Percentiles rank a stretch among this genome's conserved stretches.
These are phyloP conservation scores for Aspergillus pseudoterreus DNA, from an alignment of 2,329 filamentous ascomycete genomes.

Conservation along the genomic window DNA sequence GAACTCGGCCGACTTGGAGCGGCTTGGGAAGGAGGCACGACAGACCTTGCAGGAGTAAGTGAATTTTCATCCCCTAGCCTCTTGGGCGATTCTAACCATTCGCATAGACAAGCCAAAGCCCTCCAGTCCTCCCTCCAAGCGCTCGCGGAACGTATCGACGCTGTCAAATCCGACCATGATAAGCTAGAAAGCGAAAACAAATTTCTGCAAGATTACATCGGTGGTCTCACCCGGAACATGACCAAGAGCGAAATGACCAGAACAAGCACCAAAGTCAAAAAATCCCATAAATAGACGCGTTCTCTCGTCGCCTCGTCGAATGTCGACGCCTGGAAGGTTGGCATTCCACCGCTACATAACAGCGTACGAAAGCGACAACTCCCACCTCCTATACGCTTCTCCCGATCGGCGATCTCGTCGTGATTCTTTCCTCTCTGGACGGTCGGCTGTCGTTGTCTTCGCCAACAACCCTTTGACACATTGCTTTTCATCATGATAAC, in stretches of 20 bases:
- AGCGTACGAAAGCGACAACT: background rate
- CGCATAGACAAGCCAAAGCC: slow-evolving; percentile 72
- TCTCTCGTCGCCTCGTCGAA: slow-evolving; percentile 1
- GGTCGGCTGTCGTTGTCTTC: too few relatives aligned
- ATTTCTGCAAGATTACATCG: slow-evolving; percentile 96
- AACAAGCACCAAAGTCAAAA: slow-evolving; percentile 51
- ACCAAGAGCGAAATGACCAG: slow-evolving; percentile 54
- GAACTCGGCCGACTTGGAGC: slow-evolving; percentile 86
- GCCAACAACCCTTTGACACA: too few relatives aligned
- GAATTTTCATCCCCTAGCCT: background rate
- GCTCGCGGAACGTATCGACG: slow-evolving; percentile 90
- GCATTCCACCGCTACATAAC: slow-evolving; percentile 12
- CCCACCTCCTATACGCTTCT: background rate
- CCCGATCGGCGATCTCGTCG: background rate
- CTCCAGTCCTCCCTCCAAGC: slow-evolving; percentile 85
- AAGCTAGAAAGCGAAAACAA: slow-evolving; percentile 97
- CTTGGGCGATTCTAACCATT: background rate
- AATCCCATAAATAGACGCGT: slow-evolving; percentile 34
- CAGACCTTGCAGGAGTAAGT: slow-evolving; percentile 58
- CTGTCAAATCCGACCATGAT: slow-evolving; percentile 89
- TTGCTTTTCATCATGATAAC: too few relatives aligned
- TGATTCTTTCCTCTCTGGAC: background rate
- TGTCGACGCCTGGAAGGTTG: slow-evolving; percentile 11
- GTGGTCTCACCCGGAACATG: slow-evolving; percentile 80
- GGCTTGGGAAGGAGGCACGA: slow-evolving; percentile 77